Evolutionary conservation across 1,284 basidiomycete species (phyloP).

Genomic region (Heterobasidion occidentale): DNA sequence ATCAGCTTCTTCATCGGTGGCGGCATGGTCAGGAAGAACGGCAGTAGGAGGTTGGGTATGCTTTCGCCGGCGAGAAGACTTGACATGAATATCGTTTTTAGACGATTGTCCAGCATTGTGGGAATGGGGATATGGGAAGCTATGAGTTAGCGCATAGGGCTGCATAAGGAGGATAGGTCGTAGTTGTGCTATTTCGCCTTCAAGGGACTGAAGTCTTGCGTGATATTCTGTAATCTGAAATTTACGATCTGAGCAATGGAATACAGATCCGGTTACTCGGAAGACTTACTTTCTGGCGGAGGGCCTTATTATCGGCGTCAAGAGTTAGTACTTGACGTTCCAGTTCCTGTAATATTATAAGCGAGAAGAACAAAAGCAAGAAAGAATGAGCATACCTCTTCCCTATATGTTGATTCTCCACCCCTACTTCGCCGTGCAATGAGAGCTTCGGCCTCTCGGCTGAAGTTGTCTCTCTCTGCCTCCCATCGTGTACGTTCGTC

Average conservation of each 20-base stretch:
- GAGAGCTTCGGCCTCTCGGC: conserved; percentile 54
- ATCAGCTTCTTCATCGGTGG: conserved; percentile 11
- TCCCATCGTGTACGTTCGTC: conserved; percentile 53
- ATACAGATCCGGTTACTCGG: background rate
- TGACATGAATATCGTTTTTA: conserved; percentile 8
- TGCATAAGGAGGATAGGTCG: conserved; percentile 51
- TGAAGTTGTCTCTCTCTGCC: conserved; percentile 53
- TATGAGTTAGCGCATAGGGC: conserved; percentile 25
- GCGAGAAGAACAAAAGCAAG: background rate
- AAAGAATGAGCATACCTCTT: conserved; percentile 31
- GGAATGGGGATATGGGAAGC: conserved; percentile 12
- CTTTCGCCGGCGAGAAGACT: conserved; percentile 4
- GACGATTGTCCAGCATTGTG: background rate
- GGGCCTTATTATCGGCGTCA: conserved; percentile 45
- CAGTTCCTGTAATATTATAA: conserved; percentile 31
- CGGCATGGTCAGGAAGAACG: conserved; percentile 11
- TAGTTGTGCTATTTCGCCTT: conserved; percentile 44
- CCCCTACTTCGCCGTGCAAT: conserved; percentile 37
- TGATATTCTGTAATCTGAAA: conserved; percentile 39
- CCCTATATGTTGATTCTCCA: conserved; percentile 22
- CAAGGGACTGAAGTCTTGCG: conserved; percentile 34
- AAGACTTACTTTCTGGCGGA: conserved; percentile 44
- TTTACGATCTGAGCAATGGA: background rate
- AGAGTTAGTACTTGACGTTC: conserved; percentile 37
- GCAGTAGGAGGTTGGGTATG: conserved; percentile 4